phyloP scores from a whole-genome alignment of 1,139 yeast genomes.

The Saccharomyces hybrid region DNA sequence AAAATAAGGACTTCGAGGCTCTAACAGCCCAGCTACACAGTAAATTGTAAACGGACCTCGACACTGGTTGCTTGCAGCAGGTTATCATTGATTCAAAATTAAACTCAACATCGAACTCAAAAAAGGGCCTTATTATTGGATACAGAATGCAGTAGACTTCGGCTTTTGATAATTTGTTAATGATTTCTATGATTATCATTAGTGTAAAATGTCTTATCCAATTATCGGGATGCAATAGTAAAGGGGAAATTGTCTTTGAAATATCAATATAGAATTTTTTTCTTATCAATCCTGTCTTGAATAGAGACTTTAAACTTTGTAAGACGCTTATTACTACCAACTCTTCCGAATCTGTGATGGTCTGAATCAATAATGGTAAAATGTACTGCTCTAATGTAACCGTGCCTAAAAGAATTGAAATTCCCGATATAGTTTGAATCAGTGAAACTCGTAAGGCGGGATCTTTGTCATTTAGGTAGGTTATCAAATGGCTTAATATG shows the following conservation, averaged over 20 bases:
- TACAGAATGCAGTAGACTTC: slow-evolving; percentile 77
- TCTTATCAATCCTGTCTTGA: slow-evolving; percentile 48
- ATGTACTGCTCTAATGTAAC: slow-evolving; percentile 82
- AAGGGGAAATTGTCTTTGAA: slow-evolving; percentile 41
- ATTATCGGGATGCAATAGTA: slow-evolving; percentile 76
- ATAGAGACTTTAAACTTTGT: slow-evolving; percentile 51
- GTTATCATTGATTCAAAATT: slow-evolving; percentile 59
- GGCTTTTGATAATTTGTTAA: slow-evolving; percentile 59
- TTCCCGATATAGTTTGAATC: slow-evolving; percentile 62
- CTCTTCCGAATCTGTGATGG: slow-evolving; percentile 77
- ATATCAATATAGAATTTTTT: slow-evolving; percentile 46
- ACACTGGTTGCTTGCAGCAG: slow-evolving; percentile 57
- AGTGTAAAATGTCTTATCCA: slow-evolving; percentile 74
- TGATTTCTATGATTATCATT: slow-evolving; percentile 52
- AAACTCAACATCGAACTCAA: slow-evolving; percentile 69
- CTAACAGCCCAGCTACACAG: slow-evolving; percentile 67
- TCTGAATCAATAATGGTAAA: slow-evolving; percentile 74
- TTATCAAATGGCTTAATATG: slow-evolving; percentile 80
- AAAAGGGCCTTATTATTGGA: slow-evolving; percentile 71
- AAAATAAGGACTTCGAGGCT: slow-evolving; percentile 63
- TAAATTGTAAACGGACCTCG: slow-evolving; percentile 58
- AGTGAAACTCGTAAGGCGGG: slow-evolving; percentile 62
- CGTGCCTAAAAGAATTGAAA: slow-evolving; percentile 76
- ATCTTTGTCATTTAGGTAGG: slow-evolving; percentile 78
- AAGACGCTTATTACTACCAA: slow-evolving; percentile 69